These are phyloP conservation scores for Cladophialophora bantiana DNA, from an alignment of 2,329 filamentous ascomycete genomes.

Conservation along the genomic window DNA sequence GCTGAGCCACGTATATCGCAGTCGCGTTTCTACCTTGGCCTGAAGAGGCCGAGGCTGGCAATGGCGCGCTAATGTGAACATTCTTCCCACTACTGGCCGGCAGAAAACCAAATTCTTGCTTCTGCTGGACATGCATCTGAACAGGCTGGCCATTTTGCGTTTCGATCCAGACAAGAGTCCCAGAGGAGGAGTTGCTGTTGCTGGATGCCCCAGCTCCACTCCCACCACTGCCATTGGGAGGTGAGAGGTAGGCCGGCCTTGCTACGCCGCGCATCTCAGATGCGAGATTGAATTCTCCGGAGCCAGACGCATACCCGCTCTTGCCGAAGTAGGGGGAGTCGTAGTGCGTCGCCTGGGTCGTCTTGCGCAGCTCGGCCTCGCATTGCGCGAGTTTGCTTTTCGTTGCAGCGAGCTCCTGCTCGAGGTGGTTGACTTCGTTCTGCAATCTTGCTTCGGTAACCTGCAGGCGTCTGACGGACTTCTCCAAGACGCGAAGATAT, in stretches of 20 bases:
- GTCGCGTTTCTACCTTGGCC: background rate
- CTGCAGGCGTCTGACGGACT: slow-evolving; percentile 20
- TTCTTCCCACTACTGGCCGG: background rate
- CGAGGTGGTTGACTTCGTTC: slow-evolving; percentile 41
- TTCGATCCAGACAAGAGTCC: slow-evolving; percentile 26
- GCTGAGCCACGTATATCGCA: slow-evolving; percentile 16
- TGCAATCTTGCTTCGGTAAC: slow-evolving; percentile 44
- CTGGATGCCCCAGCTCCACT: background rate
- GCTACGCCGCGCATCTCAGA: background rate
- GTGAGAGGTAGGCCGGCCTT: background rate
- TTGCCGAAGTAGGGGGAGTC: background rate
- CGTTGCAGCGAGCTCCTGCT: slow-evolving; percentile 41
- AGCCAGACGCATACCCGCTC: background rate
- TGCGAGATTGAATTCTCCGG: background rate
- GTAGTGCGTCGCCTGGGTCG: background rate
- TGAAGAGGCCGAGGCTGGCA: background rate
- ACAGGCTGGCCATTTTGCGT: slow-evolving; percentile 9
- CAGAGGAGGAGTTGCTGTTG: background rate
- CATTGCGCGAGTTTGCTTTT: slow-evolving; percentile 34
- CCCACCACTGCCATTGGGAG: background rate
- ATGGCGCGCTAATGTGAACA: background rate
- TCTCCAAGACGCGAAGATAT: slow-evolving; percentile 29
- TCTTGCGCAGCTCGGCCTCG: slow-evolving; percentile 12
- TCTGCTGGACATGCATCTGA: slow-evolving; percentile 25
- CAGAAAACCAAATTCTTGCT: background rate